A percentile compares a stretch with the other conserved stretches of the same genome.
phyloP scores from a whole-genome alignment of 1,284 basidiomycete genomes.

The Trichosporon asahii region DNA sequence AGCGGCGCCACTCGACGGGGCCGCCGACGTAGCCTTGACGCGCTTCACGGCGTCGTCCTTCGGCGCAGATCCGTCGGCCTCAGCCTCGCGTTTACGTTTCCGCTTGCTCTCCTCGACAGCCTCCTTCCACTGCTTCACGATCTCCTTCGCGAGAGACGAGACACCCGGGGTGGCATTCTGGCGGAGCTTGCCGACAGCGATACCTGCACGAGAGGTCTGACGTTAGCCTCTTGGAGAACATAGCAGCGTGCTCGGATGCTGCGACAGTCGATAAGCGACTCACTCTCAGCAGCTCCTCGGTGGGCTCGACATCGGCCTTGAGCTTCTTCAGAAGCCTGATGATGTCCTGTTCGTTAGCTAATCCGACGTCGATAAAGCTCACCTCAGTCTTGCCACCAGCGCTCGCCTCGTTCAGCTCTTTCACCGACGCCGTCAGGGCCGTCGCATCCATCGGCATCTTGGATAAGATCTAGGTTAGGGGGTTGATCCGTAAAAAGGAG shows the following conservation, averaged over 20 bases:
- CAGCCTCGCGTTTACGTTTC: slow-evolving; percentile 41
- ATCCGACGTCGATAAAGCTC: slow-evolving; percentile 50
- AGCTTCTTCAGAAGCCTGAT: slow-evolving; percentile 66
- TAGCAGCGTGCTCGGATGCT: not conserved
- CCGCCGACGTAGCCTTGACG: slow-evolving; percentile 35
- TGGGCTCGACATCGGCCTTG: slow-evolving; percentile 74
- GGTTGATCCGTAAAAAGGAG: not conserved
- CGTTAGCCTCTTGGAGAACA: not conserved
- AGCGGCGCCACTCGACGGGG: slow-evolving; percentile 5
- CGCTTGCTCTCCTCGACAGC: slow-evolving; percentile 75
- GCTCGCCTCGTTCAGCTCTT: slow-evolving; percentile 60
- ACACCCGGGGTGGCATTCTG: slow-evolving; percentile 69
- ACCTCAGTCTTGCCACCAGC: slow-evolving; percentile 71
- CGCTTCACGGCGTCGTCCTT: slow-evolving; percentile 36
- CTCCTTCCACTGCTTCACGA: slow-evolving; percentile 88
- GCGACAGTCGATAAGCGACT: slow-evolving; percentile 50
- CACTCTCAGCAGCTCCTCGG: slow-evolving; percentile 82
- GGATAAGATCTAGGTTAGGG: not conserved
- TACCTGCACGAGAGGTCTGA: slow-evolving; percentile 71
- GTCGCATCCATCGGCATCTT: slow-evolving; percentile 36
- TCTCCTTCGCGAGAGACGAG: slow-evolving; percentile 79
- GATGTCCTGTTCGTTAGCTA: slow-evolving; percentile 60
- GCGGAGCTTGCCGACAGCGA: slow-evolving; percentile 88
- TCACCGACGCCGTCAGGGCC: slow-evolving; percentile 33
- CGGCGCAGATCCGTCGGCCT: slow-evolving; percentile 20